Base-by-base conservation (phyloP, 352 stramenopile genomes). In the Pythium folliculosum region DNA sequence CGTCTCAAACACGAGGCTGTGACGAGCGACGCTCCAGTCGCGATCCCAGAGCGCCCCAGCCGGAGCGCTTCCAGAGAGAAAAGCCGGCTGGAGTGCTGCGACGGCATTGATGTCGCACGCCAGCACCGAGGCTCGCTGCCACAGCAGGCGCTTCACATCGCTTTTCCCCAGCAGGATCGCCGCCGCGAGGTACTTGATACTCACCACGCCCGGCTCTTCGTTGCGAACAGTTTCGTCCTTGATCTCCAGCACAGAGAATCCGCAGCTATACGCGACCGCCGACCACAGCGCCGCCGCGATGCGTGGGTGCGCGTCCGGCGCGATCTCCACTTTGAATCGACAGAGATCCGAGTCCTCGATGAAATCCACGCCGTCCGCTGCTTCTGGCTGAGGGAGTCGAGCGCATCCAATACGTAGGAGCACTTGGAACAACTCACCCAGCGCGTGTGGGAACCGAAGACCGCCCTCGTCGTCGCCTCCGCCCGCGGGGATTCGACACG, bases 211-310 rank as follows among this genome's bases (percentile, higher is more conserved):
- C 3, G 44, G 1, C 5, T 27, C 44, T 22, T 35, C 4, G 57
- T 63, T 25, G 30, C 27, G 16, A 21, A 8, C 5, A 32, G 13
- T 25, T 9, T 35, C 25, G 14, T 35, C 17, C 0, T 43, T 5
- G n/a, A 55, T 6, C 23, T 43, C 5, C 0, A 63, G 48, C 10
- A 19, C 13, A 12, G 6, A 22, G 30, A 55, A 67, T n/a, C 60
- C 51, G 6, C 38, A n/a, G 21, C 60, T 67, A 37, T 40, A 67
- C 19, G 60, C 49, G 40, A 67, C 50, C 1, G 60, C 60, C 7
- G 51, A 67, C 60, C 60, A 67, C 5, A 53, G 49, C 17, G 44
- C 32, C 3, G 17, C 38, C 2, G 30, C 37, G 5, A 66, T 22
- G 9, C 49, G 60, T 23, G 35, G 22, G 43, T 59, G 17, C 1